These are phyloP conservation scores for Fusarium circinatum DNA, from an alignment of 2,329 filamentous ascomycete species.

Conservation along the genomic window DNA sequence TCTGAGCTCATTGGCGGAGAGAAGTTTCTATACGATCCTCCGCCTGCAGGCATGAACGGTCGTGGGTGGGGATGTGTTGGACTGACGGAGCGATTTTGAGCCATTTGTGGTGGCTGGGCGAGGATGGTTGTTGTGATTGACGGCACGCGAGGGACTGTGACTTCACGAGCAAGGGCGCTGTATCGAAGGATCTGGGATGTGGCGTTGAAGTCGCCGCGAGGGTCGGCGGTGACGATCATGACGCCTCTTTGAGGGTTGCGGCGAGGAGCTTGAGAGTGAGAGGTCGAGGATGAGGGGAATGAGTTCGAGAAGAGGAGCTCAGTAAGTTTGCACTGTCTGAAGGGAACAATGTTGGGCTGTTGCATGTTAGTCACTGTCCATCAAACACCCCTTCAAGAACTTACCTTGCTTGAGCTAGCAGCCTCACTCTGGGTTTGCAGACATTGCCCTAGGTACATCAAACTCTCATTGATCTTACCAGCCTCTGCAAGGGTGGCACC, in stretches of 20 bases:
- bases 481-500: conserved; percentile 93
- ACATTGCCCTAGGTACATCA: conserved; percentile 98
- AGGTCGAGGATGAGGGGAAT: conserved; percentile 70
- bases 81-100: conserved; percentile 41
- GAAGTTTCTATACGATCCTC: conserved; percentile 51
- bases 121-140: conserved; percentile 80
- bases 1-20: conserved; percentile 54
- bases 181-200: conserved; percentile 97
- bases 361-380: conserved; percentile 28
- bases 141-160: conserved; percentile 89
- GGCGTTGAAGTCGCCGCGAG: conserved; percentile 92
- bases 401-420: conserved; percentile 77
- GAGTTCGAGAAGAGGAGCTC: conserved; percentile 90
- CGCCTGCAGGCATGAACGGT: conserved; percentile 55
- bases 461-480: conserved; percentile 96
- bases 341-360: conserved; percentile 78
- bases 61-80: conserved; percentile 51
- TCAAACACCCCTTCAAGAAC: conserved; percentile 7
- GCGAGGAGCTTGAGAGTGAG: conserved; percentile 52
- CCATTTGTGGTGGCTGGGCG: conserved; percentile 47
- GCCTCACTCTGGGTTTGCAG: conserved; percentile 92
- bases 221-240: conserved; percentile 97
- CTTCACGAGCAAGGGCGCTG: conserved; percentile 89
- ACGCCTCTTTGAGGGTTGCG: conserved; percentile 85
- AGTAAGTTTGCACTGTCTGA: conserved; percentile 85